These are phyloP conservation scores for Dacryopinax spathularia DNA, from an alignment of 768 basidiomycete species.

Conservation along the genomic window DNA sequence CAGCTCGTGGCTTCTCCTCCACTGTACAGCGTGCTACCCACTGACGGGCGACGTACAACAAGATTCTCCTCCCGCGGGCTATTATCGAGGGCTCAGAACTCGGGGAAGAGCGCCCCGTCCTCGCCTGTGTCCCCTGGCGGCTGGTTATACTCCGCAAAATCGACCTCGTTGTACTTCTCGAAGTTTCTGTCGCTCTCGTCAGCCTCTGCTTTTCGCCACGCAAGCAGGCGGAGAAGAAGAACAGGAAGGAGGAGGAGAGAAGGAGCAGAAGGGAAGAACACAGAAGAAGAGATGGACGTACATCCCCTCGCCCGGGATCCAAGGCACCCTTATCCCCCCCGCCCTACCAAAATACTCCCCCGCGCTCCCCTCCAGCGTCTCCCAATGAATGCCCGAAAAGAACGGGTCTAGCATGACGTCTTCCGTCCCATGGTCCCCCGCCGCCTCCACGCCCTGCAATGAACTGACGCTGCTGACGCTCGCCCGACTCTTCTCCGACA, in stretches of 20 bases:
- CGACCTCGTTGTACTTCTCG: not conserved
- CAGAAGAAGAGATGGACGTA: not conserved
- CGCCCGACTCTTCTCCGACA: constrained; percentile 1
- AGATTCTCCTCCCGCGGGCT: no score
- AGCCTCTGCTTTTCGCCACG: not conserved
- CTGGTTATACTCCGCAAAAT: constrained; percentile 2
- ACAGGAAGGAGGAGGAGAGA: no score
- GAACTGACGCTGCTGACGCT: not conserved
- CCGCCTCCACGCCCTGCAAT: not conserved
- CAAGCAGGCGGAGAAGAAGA: no score
- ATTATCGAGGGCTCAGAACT: not conserved
- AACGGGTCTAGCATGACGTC: constrained; percentile 4
- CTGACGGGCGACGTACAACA: no score
- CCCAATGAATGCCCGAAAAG: not conserved
- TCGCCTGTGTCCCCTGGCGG: not conserved
- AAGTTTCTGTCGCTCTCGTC: not conserved
- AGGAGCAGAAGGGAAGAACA: no score
- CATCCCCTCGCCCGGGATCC: not conserved
- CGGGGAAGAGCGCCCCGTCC: not conserved
- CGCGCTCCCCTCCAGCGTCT: constrained; percentile 1
- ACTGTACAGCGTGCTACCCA: no score
- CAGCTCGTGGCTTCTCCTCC: no score
- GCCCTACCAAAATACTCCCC: not conserved
- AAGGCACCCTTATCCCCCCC: constrained; percentile 1
- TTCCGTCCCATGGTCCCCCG: not conserved